These are phyloP conservation scores for Cladosporium sp. DNA, from an alignment of 2,329 filamentous ascomycete genomes.

Conservation along the genomic window DNA sequence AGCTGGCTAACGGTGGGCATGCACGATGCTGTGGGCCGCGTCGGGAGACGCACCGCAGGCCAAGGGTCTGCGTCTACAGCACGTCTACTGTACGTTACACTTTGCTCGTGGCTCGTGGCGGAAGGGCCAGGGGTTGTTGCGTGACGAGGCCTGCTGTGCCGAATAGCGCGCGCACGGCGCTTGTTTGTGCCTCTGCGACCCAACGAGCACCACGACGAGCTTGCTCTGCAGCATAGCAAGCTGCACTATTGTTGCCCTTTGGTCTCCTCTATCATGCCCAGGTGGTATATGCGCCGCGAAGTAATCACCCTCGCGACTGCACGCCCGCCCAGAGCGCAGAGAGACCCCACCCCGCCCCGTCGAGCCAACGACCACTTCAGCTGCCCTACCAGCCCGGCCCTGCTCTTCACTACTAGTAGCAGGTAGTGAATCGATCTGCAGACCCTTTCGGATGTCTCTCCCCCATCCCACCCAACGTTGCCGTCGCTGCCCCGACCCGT, in stretches of 20 bases:
- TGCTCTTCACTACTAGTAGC: conserved; percentile 1
- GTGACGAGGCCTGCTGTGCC: neutral
- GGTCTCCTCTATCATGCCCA: too few species aligned
- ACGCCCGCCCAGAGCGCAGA: too few species aligned
- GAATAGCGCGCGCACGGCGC: conserved; percentile 1
- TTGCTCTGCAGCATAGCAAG: neutral
- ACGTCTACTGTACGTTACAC: too few species aligned
- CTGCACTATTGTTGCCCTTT: neutral
- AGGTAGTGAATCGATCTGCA: neutral
- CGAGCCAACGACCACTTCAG: neutral
- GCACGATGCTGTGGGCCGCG: neutral
- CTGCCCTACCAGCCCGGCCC: neutral
- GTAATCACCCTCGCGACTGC: too few species aligned
- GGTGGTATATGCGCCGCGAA: too few species aligned
- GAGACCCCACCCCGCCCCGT: neutral
- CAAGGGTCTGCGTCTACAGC: neutral
- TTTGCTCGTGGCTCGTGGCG: neutral
- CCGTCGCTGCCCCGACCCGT: neutral
- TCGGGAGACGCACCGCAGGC: neutral
- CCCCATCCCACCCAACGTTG: neutral
- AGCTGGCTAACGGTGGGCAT: too few species aligned
- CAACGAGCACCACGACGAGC: neutral
- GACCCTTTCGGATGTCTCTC: neutral
- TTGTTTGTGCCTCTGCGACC: neutral
- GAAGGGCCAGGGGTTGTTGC: neutral